Evolutionary conservation across 31 red algal species (phyloP).

Genomic region (Endocladia muricata): DNA sequence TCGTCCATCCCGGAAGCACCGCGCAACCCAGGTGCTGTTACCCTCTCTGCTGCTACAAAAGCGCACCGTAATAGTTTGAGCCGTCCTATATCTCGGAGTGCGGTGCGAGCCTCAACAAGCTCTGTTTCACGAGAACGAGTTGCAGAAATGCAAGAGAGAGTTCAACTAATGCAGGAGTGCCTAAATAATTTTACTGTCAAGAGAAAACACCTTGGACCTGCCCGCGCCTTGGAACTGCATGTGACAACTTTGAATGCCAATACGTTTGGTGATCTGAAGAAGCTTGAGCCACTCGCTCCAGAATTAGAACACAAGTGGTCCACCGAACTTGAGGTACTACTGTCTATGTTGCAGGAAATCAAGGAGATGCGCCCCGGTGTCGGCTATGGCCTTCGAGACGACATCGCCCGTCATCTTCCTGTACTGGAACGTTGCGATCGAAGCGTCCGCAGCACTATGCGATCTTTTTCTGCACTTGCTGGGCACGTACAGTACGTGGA

Average conservation of each 20-base stretch:
- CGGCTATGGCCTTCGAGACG: slow-evolving; percentile 66
- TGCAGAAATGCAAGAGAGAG: slow-evolving; percentile 69
- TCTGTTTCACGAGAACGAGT: slow-evolving; percentile 62
- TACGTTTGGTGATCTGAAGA: slow-evolving; percentile 96
- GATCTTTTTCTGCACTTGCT: slow-evolving; percentile 53
- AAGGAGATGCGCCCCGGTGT: slow-evolving; percentile 58
- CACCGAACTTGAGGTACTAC: slow-evolving; percentile 79
- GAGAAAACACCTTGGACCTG: slow-evolving; percentile 67
- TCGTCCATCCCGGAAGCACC: slow-evolving; percentile 34
- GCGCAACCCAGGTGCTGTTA: slow-evolving; percentile 2
- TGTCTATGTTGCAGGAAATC: slow-evolving; percentile 79
- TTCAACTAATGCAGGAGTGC: slow-evolving; percentile 68
- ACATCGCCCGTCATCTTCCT: slow-evolving; percentile 81
- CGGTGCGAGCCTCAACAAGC: slow-evolving; percentile 50
- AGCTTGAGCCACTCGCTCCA: slow-evolving; percentile 67
- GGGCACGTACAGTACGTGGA: slow-evolving; percentile 78
- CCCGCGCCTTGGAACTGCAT: slow-evolving; percentile 63
- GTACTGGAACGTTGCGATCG: slow-evolving; percentile 66
- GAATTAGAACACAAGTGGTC: slow-evolving; percentile 78
- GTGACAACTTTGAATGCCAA: slow-evolving; percentile 86
- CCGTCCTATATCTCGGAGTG: slow-evolving; percentile 66
- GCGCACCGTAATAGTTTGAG: slow-evolving; percentile 69
- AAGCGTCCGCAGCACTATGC: slow-evolving; percentile 58
- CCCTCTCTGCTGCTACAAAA: slow-evolving; percentile 35
- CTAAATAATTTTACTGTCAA: slow-evolving; percentile 83